Evolutionary conservation across 208 protist genomes (phyloP).

Genomic region (Crithidia fasciculata): DNA sequence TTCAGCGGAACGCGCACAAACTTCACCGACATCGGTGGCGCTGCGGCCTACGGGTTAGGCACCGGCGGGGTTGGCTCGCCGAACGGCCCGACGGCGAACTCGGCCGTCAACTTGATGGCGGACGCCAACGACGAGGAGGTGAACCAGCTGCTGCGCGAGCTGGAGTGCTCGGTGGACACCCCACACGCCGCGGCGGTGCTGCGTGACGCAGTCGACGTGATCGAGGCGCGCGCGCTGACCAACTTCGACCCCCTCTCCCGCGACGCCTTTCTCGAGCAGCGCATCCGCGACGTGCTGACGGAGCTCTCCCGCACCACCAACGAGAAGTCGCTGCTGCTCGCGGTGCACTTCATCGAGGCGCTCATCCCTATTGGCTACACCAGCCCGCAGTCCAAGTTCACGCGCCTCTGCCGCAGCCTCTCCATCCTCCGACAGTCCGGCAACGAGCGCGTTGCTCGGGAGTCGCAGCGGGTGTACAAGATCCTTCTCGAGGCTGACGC

Average conservation of each 20-base stretch:
- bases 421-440: slow-evolving; percentile 74
- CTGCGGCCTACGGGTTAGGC: slow-evolving; percentile 31
- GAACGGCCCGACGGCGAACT: slow-evolving; percentile 17
- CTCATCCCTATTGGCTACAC: slow-evolving; percentile 86
- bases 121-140: slow-evolving; percentile 84
- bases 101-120: slow-evolving; percentile 6
- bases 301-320: slow-evolving; percentile 68
- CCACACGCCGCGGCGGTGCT: slow-evolving; percentile 71
- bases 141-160: slow-evolving; percentile 76
- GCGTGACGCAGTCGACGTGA: slow-evolving; percentile 74
- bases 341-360: slow-evolving; percentile 78
- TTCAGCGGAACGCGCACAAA: slow-evolving; percentile 57
- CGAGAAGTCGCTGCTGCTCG: slow-evolving; percentile 58
- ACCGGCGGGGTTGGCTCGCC: slow-evolving; percentile 29
- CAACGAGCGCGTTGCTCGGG: slow-evolving; percentile 60
- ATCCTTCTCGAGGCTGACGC: slow-evolving; percentile 73
- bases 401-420: slow-evolving; percentile 82
- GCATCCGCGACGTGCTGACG: slow-evolving; percentile 79
- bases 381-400: slow-evolving; percentile 79
- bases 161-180: slow-evolving; percentile 72
- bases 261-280: slow-evolving; percentile 84
- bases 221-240: slow-evolving; percentile 76
- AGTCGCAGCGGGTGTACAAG: slow-evolving; percentile 82
- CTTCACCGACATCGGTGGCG: slow-evolving; percentile 46
- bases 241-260: slow-evolving; percentile 81